Evolutionary conservation across 768 basidiomycete species (phyloP).

Genomic region (Galerina sulciceps): DNA sequence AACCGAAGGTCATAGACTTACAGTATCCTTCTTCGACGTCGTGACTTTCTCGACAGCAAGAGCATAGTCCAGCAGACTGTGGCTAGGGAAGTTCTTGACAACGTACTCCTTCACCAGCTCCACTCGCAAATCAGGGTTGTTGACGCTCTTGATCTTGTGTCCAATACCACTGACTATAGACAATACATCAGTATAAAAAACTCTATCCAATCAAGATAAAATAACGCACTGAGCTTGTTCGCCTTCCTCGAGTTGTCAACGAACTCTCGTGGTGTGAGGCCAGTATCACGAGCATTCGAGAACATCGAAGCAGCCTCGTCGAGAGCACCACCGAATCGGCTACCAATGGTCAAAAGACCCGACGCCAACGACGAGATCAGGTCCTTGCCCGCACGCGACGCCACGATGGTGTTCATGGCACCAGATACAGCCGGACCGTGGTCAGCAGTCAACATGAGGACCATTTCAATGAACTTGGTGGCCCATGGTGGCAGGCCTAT

Average conservation of each 20-base stretch:
- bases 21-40: slow-evolving; percentile 96
- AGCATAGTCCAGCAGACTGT: slow-evolving; percentile 91
- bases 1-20: slow-evolving; percentile 32
- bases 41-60: slow-evolving; percentile 98
- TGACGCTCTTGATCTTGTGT: slow-evolving; percentile 99
- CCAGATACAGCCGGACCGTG: slow-evolving; percentile 97
- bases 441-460: slow-evolving; percentile 98
- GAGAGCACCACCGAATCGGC: slow-evolving; percentile 97
- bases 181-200: neutral
- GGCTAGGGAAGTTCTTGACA: slow-evolving; percentile 93
- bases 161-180: slow-evolving; percentile 90
- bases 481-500: slow-evolving; percentile 83
- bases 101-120: slow-evolving; percentile 97
- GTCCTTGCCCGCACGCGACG: slow-evolving; percentile 99
- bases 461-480: slow-evolving; percentile 99
- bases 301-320: slow-evolving; percentile 98
- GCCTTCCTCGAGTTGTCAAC: slow-evolving; percentile 92
- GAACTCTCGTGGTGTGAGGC: slow-evolving; percentile 96
- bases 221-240: slow-evolving; percentile 84
- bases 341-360: slow-evolving; percentile 96
- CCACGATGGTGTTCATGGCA: slow-evolving; percentile 99
- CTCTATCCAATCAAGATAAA: slow-evolving; percentile 6
- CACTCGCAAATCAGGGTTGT: slow-evolving; percentile 92
- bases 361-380: slow-evolving; percentile 95
- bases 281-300: slow-evolving; percentile 87